Conservation (phyloP, 1,284 basidiomycete genomes). For the Puccinia hordei region DNA sequence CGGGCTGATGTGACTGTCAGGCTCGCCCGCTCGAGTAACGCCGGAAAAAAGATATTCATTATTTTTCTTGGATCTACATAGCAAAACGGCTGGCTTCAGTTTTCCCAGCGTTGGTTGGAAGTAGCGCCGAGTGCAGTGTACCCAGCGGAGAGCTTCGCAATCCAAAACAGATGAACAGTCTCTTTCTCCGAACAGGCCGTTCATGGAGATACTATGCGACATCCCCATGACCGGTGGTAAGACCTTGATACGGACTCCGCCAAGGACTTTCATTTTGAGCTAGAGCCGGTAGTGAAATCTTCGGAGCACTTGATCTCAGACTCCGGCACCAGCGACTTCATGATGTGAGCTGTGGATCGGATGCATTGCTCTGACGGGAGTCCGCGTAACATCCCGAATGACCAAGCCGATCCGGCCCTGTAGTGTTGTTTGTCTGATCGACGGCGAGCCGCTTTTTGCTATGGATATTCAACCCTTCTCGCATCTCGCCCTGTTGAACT, state of each 20-base stretch:
- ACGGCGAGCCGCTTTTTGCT: too few relatives aligned
- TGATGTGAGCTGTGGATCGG: too few relatives aligned
- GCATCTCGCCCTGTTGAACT: too few relatives aligned
- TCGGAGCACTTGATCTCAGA: neutral
- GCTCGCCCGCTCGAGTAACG: too few relatives aligned
- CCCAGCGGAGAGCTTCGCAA: slow-evolving; percentile 8
- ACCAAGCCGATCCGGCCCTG: too few relatives aligned
- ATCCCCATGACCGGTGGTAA: neutral
- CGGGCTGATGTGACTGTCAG: too few relatives aligned
- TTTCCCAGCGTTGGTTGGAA: neutral
- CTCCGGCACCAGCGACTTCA: too few relatives aligned
- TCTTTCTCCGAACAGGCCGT: neutral
- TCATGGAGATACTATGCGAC: too few relatives aligned
- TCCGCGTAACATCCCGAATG: too few relatives aligned
- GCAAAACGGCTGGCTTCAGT: neutral
- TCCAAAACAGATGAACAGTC: neutral
- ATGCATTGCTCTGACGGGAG: too few relatives aligned
- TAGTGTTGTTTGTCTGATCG: too few relatives aligned
- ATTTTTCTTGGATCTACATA: neutral
- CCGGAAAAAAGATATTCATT: neutral
- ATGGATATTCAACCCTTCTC: too few relatives aligned
- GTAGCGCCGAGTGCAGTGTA: neutral
- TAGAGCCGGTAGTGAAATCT: neutral
- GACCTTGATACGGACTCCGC: neutral
- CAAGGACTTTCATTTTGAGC: neutral